Conservation (phyloP, 2,329 filamentous ascomycete species). For the Colletotrichum kahawae region DNA sequence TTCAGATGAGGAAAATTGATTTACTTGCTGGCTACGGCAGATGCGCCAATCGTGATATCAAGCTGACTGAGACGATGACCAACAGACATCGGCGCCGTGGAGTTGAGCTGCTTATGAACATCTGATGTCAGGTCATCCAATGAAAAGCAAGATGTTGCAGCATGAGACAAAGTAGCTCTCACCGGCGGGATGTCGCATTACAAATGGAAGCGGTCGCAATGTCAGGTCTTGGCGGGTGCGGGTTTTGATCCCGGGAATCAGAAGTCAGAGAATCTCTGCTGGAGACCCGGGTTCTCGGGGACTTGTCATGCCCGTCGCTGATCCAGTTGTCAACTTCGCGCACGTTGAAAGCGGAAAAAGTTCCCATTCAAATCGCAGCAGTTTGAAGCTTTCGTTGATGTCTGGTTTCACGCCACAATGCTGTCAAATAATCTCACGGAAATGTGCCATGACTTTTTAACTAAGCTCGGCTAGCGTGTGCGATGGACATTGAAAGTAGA, state of each 20-base stretch:
- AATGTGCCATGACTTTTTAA: neutral
- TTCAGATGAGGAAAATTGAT: neutral
- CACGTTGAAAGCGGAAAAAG: neutral
- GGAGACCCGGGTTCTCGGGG: neutral
- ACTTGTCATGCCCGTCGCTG: neutral
- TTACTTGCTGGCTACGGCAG: neutral
- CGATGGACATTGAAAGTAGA: fast-evolving
- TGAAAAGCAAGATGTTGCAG: neutral
- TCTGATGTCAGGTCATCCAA: neutral
- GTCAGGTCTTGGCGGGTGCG: neutral
- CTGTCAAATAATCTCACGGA: neutral
- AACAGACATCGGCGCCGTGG: neutral
- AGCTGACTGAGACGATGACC: neutral
- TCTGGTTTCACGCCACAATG: neutral
- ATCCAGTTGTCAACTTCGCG: neutral
- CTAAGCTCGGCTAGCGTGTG: neutral
- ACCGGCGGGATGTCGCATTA: neutral
- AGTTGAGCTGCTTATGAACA: neutral
- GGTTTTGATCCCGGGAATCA: neutral
- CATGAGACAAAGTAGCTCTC: neutral
- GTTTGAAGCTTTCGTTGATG: neutral
- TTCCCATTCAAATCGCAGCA: neutral
- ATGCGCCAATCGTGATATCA: neutral
- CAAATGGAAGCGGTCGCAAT: neutral
- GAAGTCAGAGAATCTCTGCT: neutral